A percentile compares a stretch with the other conserved stretches of the same genome.
phyloP scores from a whole-genome alignment of 345 rosid species.

The Hibiscus trionum region DNA sequence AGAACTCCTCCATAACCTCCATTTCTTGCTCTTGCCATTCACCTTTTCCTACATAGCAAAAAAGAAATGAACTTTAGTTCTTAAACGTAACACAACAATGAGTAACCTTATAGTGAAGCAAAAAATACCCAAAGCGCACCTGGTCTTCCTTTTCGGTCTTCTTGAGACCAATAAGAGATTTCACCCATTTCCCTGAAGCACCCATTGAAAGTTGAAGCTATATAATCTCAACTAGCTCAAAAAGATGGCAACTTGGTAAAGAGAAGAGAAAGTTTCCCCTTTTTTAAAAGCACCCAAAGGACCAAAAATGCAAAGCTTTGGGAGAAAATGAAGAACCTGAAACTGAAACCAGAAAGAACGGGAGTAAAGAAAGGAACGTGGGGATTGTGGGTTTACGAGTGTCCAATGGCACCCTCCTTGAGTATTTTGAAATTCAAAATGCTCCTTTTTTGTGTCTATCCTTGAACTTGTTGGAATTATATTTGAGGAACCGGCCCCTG shows the following conservation, averaged over 20 bases:
- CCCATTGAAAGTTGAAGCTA: conserved; percentile 43
- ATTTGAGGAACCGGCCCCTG: background rate
- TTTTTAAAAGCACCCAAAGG: background rate
- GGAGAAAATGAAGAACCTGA: background rate
- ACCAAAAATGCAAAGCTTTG: background rate
- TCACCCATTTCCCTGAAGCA: conserved; percentile 94
- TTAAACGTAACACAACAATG: background rate
- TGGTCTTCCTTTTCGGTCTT: conserved; percentile 54
- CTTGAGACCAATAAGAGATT: conserved; percentile 62
- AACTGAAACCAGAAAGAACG: no score
- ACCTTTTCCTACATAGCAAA: conserved; percentile 32
- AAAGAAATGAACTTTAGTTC: background rate
- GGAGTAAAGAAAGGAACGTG: background rate
- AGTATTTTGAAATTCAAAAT: background rate
- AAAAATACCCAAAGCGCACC: conserved; percentile 26
- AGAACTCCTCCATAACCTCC: conserved; percentile 79
- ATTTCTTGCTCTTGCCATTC: conserved; percentile 53
- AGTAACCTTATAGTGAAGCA: background rate
- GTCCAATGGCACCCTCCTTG: conserved; percentile 6
- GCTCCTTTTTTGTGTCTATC: no score
- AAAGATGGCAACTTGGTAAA: background rate
- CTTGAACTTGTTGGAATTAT: no score
- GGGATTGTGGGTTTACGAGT: conserved; percentile 11
- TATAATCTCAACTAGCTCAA: background rate
- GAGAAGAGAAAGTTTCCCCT: background rate